Evolutionary conservation across 1,139 yeast species (phyloP).

Genomic region (Yamadazyma sp.): DNA sequence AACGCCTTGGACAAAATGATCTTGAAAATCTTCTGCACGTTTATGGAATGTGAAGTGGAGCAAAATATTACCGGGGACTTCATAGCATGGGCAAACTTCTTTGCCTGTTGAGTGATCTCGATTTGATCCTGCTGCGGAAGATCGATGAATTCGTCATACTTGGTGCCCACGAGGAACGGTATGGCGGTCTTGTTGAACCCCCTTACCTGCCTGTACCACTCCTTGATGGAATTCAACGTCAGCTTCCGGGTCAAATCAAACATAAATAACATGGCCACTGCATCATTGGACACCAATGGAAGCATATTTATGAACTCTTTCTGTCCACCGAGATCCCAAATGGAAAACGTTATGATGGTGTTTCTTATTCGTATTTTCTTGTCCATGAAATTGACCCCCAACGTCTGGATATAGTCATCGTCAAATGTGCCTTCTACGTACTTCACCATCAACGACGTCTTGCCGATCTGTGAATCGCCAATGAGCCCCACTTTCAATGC

Average conservation of each 20-base stretch:
- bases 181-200: constrained; percentile 91
- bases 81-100: constrained; percentile 89
- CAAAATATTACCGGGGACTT: constrained; percentile 87
- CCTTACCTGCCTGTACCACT: constrained; percentile 93
- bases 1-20: constrained; percentile 90
- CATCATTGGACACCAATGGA: constrained; percentile 89
- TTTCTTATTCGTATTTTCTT: constrained; percentile 82
- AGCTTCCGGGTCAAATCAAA: constrained; percentile 89
- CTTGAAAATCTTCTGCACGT: constrained; percentile 92
- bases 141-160: constrained; percentile 85
- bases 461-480: constrained; percentile 98
- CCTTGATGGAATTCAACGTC: constrained; percentile 82
- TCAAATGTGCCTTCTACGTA: constrained; percentile 94
- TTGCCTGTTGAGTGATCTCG: constrained; percentile 82
- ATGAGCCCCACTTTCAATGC: constrained; percentile 89
- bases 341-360: constrained; percentile 86
- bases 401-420: constrained; percentile 87
- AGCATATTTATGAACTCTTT: constrained; percentile 95
- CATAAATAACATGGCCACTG: constrained; percentile 89
- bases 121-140: constrained; percentile 79
- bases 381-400: constrained; percentile 96
- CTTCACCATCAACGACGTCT: constrained; percentile 94
- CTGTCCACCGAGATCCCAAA: constrained; percentile 98
- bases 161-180: constrained; percentile 91
- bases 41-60: constrained; percentile 90